Evolutionary conservation across 1,284 basidiomycete species (phyloP), one percentile per base, ranked within the genome.

Genomic region (Wallemia hederae): DNA sequence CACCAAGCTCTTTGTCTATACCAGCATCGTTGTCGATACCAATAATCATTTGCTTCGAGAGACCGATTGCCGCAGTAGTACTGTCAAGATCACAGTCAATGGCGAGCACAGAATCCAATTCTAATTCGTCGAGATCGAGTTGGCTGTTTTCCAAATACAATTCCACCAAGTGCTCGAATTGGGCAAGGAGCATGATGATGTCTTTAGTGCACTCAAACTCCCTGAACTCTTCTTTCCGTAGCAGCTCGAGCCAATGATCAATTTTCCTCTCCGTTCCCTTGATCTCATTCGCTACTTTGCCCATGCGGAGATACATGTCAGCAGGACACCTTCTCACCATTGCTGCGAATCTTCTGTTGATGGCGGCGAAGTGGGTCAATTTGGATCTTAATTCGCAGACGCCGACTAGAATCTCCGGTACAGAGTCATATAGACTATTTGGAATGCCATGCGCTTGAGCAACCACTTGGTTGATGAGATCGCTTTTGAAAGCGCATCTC

Each of bases 161-260:
- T 66, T 88, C 86, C 0, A 83, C 79, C 7, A 94, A 76, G 69
- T 94, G 89, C 63, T 90, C 85, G 65, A 91, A 88, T 67, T 92
- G 87, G 0, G 83, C 80, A 63, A 89, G 80, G 68, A 92, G 80
- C 88, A 85, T 88, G 63, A 77, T 75, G 58, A 96, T 77, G 67
- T 96, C 91, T 65, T 77, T 81, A 17, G 85, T 86, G 70, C 90
- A 96, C 65, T 94, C 89, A 70, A 81, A 78, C 71, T 92, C 91
- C 55, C 83, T 78, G 73, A 98, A 88, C 70, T 89, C 89, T 65
- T 96, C 88, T 55, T 80, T 76, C 58, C 84, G 77, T 15, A 94
- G 73, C 28, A 83, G 75, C 60, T 85, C 83, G 62, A 97, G 79
- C 69, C 92, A 92, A 70, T 83, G 81, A 67, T 98, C 90, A 60